These are phyloP conservation scores for Allium cepa DNA, from an alignment of 106 monocot genomes.

Conservation along the genomic window DNA sequence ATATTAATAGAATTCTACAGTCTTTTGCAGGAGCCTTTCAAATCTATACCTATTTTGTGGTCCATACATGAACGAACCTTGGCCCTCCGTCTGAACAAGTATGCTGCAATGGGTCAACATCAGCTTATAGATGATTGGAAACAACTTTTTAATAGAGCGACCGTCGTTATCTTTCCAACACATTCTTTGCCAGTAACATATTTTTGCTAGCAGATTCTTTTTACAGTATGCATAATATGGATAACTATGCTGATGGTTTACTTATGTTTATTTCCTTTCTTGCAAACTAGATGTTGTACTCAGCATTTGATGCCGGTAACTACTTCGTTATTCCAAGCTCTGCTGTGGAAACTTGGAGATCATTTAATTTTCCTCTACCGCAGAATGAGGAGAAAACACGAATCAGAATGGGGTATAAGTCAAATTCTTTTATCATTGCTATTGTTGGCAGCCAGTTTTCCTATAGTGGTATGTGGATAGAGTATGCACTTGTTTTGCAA, in stretches of 20 bases:
- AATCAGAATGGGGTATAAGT: conserved; percentile 28
- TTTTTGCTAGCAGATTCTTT: neutral
- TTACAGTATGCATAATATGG: too few relatives aligned
- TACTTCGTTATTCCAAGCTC: conserved; percentile 83
- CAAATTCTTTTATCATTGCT: conserved; percentile 73
- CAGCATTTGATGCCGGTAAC: conserved; percentile 77
- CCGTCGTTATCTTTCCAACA: conserved; percentile 74
- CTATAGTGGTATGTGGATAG: conserved; percentile 76
- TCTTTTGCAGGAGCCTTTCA: conserved; percentile 97
- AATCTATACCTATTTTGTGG: conserved; percentile 91
- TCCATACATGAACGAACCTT: conserved; percentile 58
- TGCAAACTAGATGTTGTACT: conserved; percentile 72
- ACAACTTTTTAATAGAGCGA: conserved; percentile 67
- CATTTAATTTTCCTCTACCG: conserved; percentile 16
- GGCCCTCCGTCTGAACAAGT: conserved; percentile 51
- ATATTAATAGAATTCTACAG: conserved; percentile 47
- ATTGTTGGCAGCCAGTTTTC: conserved; percentile 80
- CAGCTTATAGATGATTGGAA: conserved; percentile 76
- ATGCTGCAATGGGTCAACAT: conserved; percentile 38
- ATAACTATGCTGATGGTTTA: too few relatives aligned
- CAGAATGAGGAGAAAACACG: conserved; percentile 19
- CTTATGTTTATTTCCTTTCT: neutral
- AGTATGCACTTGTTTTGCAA: conserved; percentile 77
- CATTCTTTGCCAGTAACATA: conserved; percentile 64
- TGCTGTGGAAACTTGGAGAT: conserved; percentile 62